Evolutionary conservation across 768 basidiomycete species (phyloP), one percentile per base, ranked within the genome.

Genomic region (Kwoniella shandongensis): DNA sequence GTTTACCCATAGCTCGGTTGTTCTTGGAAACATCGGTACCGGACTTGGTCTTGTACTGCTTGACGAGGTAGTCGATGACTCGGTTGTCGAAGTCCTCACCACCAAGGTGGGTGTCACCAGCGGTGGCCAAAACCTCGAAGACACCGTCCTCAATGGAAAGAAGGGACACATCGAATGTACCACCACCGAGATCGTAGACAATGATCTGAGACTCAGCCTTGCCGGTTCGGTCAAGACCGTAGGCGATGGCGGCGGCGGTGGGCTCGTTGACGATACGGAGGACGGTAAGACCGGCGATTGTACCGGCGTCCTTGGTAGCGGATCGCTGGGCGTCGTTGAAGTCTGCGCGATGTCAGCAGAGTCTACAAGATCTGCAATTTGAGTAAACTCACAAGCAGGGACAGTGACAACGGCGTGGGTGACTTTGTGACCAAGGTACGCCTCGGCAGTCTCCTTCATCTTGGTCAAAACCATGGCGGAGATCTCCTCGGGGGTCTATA

Each of bases 301-400:
- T 85, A 68, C 94, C 94, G 35, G 94, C 92, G 73, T 98, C 94
- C 81, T 96, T 98, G 70, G 94, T 98, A 20, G 94, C 94, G 74
- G 94, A 91, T 76, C 94, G 89, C 77, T 98, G 94, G 23, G 94
- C 93, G 81, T 98, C 92, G 79, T 98, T 98, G 83, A 97, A 97
- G 82, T 97, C 75, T 76, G 42, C 2, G 29, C 27, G 35, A 10
- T 39, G 50, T 59, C 36, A 59, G 61, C 20, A 40, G 36, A 55
- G 17, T 2, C 8, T 41, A 12, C 7, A 46, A 2, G n/a, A 18
- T 44, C n/a, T n/a, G n/a, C n/a, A n/a, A n/a, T 25, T 20, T 6
- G 22, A 12, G 25, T 18, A 2, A 13, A 71, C 75, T 68, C 39
- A 76, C 75, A 97, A 35, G 93, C 92, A 29, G 93, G 93, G 62